Percentiles rank a stretch among this genome's conserved stretches.
phyloP scores from a whole-genome alignment of 202 grass and related monocot species.

The Cymbopogon flexuosus region DNA sequence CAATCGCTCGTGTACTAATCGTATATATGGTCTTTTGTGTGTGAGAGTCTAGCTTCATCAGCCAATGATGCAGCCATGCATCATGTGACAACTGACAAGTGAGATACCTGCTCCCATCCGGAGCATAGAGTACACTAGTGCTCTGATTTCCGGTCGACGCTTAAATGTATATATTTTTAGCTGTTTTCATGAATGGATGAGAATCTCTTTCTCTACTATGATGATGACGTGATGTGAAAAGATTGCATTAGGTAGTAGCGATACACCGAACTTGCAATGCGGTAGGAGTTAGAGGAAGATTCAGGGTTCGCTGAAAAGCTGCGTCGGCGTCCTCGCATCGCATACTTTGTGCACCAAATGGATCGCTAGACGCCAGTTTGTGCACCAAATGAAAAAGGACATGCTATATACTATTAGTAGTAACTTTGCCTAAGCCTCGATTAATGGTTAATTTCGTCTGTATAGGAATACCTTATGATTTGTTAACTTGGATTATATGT shows the following conservation, averaged over 20 bases:
- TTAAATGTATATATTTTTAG: too few species aligned
- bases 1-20: background rate
- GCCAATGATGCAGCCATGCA: background rate
- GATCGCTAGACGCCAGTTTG: background rate
- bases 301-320: conserved; percentile 17
- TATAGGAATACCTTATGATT: background rate
- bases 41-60: background rate
- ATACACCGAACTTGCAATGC: background rate
- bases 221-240: background rate
- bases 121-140: background rate
- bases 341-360: background rate
- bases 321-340: background rate
- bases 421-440: background rate
- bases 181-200: background rate
- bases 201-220: background rate
- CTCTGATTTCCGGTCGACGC: background rate
- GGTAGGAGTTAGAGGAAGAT: conserved; percentile 15
- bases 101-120: background rate
- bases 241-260: background rate
- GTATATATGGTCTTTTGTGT: background rate
- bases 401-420: background rate
- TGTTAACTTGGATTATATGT: background rate
- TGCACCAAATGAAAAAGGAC: background rate
- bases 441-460: background rate
- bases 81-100: background rate